These are phyloP conservation scores for Linnemannia hyalina DNA, from an alignment of 192 early-diverging fungal genomes.

Conservation along the genomic window DNA sequence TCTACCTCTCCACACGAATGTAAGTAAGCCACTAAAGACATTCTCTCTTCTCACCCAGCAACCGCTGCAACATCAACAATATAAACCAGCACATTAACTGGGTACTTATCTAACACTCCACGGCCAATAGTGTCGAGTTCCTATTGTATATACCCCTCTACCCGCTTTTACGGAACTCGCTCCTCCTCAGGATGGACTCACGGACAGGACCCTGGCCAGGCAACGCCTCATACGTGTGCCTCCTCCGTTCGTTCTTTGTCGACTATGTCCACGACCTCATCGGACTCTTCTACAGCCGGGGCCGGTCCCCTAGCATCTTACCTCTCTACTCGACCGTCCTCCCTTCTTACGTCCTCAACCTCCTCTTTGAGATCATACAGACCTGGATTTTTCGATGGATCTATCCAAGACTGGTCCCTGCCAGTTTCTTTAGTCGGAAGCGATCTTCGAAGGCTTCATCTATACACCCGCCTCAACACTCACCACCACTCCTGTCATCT, in stretches of 20 bases:
- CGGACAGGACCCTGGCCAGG: conserved; percentile 43
- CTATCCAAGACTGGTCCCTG: conserved; percentile 42
- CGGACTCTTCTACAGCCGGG: conserved; percentile 47
- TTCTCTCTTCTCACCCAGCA: not conserved
- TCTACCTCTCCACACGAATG: conserved; percentile 43
- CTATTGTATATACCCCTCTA: conserved; percentile 55
- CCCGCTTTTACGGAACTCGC: conserved; percentile 47
- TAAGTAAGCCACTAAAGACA: not conserved
- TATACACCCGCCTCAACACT: not conserved
- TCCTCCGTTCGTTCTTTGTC: conserved; percentile 36
- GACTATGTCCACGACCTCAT: conserved; percentile 53
- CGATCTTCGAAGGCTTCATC: conserved; percentile 20
- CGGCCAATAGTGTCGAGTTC: conserved; percentile 32
- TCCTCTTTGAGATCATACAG: conserved; percentile 53
- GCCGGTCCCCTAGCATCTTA: conserved; percentile 39
- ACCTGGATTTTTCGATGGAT: conserved; percentile 57
- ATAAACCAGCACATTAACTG: not conserved
- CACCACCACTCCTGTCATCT: conserved; percentile 18
- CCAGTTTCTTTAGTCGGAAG: conserved; percentile 32
- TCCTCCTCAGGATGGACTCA: conserved; percentile 45
- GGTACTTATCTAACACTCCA: not conserved
- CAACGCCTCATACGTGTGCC: conserved; percentile 27
- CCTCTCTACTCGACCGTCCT: conserved; percentile 49
- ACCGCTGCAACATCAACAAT: not conserved
- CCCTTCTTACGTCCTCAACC: conserved; percentile 47